A percentile compares a stretch with the other conserved stretches of the same genome.
Evolutionary conservation across 192 early-diverging fungal species (phyloP).

Genomic region (Phycomyces nitens): DNA sequence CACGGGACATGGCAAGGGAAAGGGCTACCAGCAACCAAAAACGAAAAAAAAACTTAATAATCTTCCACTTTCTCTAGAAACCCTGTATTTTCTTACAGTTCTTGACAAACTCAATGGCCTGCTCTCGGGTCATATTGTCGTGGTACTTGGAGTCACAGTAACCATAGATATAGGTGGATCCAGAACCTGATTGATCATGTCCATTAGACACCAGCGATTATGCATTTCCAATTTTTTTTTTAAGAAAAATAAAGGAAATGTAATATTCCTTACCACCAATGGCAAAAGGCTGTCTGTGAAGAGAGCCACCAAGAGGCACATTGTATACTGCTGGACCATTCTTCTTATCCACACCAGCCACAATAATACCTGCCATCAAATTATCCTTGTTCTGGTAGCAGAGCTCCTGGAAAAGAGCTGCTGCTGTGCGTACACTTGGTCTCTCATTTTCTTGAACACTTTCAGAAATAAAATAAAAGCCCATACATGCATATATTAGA

Average conservation of each 20-base stretch:
- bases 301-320: conserved; percentile 88
- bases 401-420: conserved; percentile 89
- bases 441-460: conserved; percentile 80
- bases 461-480: conserved; percentile 1
- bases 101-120: conserved; percentile 91
- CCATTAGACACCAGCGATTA: too few species aligned
- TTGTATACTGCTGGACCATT: conserved; percentile 86
- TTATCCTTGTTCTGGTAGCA: conserved; percentile 91
- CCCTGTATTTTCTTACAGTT: conserved; percentile 63
- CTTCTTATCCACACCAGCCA: conserved; percentile 94
- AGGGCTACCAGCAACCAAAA: conserved; percentile 54
- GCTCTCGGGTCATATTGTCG: conserved; percentile 80
- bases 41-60: not conserved
- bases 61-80: not conserved
- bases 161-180: conserved; percentile 96
- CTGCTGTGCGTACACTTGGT: conserved; percentile 84
- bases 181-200: conserved; percentile 76
- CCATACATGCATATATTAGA: not conserved
- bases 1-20: conserved; percentile 90
- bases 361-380: conserved; percentile 91
- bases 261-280: conserved; percentile 64
- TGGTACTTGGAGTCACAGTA: conserved; percentile 89
- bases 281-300: conserved; percentile 89
- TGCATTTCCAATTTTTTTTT: too few species aligned
- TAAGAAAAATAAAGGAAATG: not conserved